Base-by-base conservation (phyloP, 768 basidiomycete genomes). In the Chalciporus pseudorubinellus region DNA sequence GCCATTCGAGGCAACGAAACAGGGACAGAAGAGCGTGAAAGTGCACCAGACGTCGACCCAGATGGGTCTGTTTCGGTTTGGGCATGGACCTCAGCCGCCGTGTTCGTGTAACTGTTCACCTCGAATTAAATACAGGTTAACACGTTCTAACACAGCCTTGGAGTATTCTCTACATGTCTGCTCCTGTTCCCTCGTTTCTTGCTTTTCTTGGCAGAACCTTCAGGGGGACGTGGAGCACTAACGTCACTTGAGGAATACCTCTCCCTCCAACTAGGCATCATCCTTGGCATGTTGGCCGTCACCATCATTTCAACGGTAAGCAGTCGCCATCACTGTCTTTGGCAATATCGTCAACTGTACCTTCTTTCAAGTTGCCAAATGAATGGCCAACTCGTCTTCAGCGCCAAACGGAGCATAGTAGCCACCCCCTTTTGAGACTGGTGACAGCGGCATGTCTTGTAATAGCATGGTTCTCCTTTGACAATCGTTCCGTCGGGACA, bases 211-310 rank as follows among this genome's bases (percentile, higher is more conserved):
- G 75, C 86, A 12, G 77, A 78, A 50, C 71, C 78, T 3, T 67
- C 72, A 43, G 68, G 67, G 9, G 70, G 70, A 11, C 72, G 76
- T 42, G 68, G 67, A 26, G 59, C 67, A 18, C 75, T 89, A 44
- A 87, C 88, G 3, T 70, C 81, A 3, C 75, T 92, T 29, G 89
- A 92, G 62, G 70, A 74, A 20, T 89, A 85, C 68, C 77, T 92
- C 39, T 75, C 83, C 13, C 63, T 79, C n/a, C 83, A 88, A 33
- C 74, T 85, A 49, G 86, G 83, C 16, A 74, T 91, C 40, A 70
- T 82, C 58, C 73, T 89, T 13, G 71, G 75, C 40, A 78, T 79
- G 6, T 60, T 84, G 8, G 76, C 83, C 10, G 34, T 83, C 14
- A 74, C 82, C 31, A 68, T 88, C 28, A 61, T 92, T 19, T 66